phyloP scores from a whole-genome alignment of 2,329 filamentous ascomycete species.

The Kalmusia sp. region DNA sequence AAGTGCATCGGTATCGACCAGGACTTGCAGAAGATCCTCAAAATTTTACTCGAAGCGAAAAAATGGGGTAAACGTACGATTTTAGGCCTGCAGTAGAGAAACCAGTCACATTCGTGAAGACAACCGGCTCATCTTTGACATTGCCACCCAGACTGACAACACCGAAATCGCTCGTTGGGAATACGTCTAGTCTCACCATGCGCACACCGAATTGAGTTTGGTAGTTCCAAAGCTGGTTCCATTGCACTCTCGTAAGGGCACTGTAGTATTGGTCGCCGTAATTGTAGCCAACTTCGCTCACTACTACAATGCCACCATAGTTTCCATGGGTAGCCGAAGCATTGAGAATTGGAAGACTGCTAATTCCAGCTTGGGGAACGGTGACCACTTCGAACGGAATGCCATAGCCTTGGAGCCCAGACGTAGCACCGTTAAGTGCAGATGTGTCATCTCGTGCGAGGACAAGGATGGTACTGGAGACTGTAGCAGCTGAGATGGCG shows the following conservation, averaged over 20 bases:
- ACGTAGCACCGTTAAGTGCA: slow-evolving; percentile 58
- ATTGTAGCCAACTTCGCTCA: slow-evolving; percentile 63
- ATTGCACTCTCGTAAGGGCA: slow-evolving; percentile 64
- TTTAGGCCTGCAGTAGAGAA: slow-evolving; percentile 64
- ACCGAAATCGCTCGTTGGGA: slow-evolving; percentile 60
- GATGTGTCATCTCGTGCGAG: slow-evolving; percentile 61
- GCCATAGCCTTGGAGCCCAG: slow-evolving; percentile 66
- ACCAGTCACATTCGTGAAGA: slow-evolving; percentile 60
- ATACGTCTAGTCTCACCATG: slow-evolving; percentile 67
- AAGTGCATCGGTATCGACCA: slow-evolving; percentile 10
- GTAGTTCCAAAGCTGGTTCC: slow-evolving; percentile 63
- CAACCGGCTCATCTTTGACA: slow-evolving; percentile 48
- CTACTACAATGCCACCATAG: slow-evolving; percentile 65
- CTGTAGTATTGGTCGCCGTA: slow-evolving; percentile 58
- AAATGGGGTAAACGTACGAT: slow-evolving; percentile 35
- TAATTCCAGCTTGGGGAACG: slow-evolving; percentile 61
- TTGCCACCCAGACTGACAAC: slow-evolving; percentile 43
- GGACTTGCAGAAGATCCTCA: slow-evolving; percentile 1
- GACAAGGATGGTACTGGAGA: slow-evolving; percentile 60
- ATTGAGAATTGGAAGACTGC: slow-evolving; percentile 60
- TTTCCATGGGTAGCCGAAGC: slow-evolving; percentile 58
- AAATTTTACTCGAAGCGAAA: slow-evolving; percentile 8
- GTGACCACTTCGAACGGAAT: slow-evolving; percentile 64
- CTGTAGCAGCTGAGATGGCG: slow-evolving; percentile 31
- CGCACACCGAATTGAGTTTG: slow-evolving; percentile 65